phyloP scores from a whole-genome alignment of 495 filamentous ascomycete species.

The Alectoria sarmentosa region DNA sequence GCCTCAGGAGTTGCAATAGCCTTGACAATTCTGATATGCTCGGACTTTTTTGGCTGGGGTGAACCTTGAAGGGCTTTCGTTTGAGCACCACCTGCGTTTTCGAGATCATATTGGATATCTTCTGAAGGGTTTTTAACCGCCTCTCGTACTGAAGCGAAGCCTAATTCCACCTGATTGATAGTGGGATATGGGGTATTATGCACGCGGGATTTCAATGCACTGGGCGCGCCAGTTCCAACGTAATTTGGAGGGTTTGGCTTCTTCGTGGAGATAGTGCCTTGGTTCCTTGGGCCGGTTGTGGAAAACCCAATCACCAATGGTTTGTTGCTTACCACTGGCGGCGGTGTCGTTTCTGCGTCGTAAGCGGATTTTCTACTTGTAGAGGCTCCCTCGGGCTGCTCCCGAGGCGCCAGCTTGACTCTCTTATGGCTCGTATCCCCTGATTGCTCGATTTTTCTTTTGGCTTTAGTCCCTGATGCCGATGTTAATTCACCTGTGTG shows the following conservation, averaged over 20 bases:
- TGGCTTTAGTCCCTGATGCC: neutral
- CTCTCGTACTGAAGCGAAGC: neutral
- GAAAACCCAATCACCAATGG: constrained; percentile 28
- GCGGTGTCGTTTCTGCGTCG: neutral
- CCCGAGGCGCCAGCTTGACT: neutral
- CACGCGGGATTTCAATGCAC: neutral
- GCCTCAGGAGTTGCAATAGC: neutral
- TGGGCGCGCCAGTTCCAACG: neutral
- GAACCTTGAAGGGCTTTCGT: neutral
- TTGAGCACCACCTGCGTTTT: neutral
- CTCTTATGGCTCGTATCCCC: neutral
- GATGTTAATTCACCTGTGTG: neutral
- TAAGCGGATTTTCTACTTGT: neutral
- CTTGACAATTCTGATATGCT: neutral
- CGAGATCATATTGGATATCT: neutral
- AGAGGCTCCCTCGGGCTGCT: neutral
- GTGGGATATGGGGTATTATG: neutral
- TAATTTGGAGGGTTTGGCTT: neutral
- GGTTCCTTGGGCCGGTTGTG: constrained; percentile 29
- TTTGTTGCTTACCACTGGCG: constrained; percentile 14
- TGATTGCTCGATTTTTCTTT: neutral
- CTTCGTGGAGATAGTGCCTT: constrained; percentile 24
- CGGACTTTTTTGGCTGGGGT: neutral
- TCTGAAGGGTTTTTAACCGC: neutral
- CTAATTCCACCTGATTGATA: neutral